Evolutionary conservation across 495 filamentous ascomycete species (phyloP), one percentile per base, ranked within the genome.

Genomic region (Lophiotrema nucula): DNA sequence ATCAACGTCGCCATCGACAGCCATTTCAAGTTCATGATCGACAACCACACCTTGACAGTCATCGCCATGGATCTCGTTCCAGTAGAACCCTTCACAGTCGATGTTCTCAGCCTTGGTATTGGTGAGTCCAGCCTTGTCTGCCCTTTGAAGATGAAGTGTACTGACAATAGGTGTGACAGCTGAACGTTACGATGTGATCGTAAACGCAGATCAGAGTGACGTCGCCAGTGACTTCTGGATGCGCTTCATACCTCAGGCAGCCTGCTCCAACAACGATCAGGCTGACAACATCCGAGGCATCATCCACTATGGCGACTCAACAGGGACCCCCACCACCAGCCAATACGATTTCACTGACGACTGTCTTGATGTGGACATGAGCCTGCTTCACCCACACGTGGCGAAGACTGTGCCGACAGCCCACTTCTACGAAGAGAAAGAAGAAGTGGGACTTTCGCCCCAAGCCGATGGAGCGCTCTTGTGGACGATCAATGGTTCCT

Each of bases 111-210:
- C 26, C 39, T 74, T 13, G 58, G 21, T 6, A 58, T 73, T 35
- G 72, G 60, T 59, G 50, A 12, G 54, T 45, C 33, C 26, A 18
- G 18, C 31, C 24, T 33, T n/a, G n/a, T n/a, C n/a, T n/a, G n/a
- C n/a, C n/a, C n/a, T n/a, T n/a, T n/a, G n/a, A n/a, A n/a, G n/a
- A n/a, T n/a, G n/a, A n/a, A n/a, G n/a, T n/a, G n/a, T n/a, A n/a
- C n/a, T n/a, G n/a, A n/a, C n/a, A n/a, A n/a, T n/a, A n/a, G n/a
- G n/a, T n/a, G n/a, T n/a, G n/a, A 12, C 28, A 64, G 60, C 69
- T 21, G 71, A 74, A 62, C 66, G 72, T 13, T 74, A 74, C 63
- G 69, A 74, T 35, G 65, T 74, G 11, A 58, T 74, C 21, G 62
- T 74, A 35, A 57, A 55, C 27, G 68, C 71, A 1, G 59, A 70